A percentile compares a stretch with the other conserved stretches of the same genome.
These are phyloP conservation scores for Psilocybe sp. DNA, from an alignment of 768 basidiomycete genomes.

Conservation along the genomic window DNA sequence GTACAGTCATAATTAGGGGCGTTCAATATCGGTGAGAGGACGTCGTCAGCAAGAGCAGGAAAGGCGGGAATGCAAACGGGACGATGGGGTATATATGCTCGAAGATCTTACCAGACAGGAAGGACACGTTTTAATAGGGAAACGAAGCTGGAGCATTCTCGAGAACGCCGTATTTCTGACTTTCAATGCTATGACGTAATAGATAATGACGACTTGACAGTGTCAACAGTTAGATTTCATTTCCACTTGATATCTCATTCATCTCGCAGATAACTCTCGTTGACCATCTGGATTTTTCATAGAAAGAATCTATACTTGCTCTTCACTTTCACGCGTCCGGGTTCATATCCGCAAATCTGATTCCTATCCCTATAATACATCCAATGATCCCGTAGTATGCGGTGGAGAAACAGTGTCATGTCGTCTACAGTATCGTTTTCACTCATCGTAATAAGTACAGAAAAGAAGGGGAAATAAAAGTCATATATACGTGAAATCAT, in stretches of 20 bases:
- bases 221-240: no score
- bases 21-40: neutral
- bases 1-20: conserved; percentile 48
- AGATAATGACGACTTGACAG: no score
- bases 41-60: neutral
- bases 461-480: conserved; percentile 13
- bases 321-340: neutral
- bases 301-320: neutral
- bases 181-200: neutral
- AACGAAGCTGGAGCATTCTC: conserved; percentile 1
- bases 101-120: conserved; percentile 2
- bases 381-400: no score
- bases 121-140: neutral
- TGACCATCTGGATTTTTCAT: neutral
- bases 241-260: neutral
- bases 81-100: neutral
- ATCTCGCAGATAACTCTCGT: conserved; percentile 1
- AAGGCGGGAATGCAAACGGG: conserved; percentile 10
- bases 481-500: conserved; percentile 12
- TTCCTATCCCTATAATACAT: no score
- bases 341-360: no score
- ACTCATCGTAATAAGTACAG: conserved; percentile 10
- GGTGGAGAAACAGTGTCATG: no score
- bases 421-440: no score
- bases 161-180: conserved; percentile 1